phyloP scores from a whole-genome alignment of 2,329 filamentous ascomycete species.

The Neofusicoccum parvum region DNA sequence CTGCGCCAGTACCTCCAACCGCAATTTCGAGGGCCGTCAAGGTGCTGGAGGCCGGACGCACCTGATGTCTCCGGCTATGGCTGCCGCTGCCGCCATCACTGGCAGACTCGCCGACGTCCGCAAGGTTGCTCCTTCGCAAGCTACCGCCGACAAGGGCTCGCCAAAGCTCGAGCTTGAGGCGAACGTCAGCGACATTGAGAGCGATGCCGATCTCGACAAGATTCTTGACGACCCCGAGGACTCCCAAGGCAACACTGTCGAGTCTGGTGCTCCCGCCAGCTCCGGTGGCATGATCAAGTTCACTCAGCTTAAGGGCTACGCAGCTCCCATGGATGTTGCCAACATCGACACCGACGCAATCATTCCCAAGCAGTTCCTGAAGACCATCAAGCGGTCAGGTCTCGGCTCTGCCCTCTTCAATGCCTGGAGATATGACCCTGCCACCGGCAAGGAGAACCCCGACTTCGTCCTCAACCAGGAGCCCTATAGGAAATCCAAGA shows the following conservation, averaged over 20 bases:
- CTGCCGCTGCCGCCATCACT: conserved; percentile 83
- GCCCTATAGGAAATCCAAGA: conserved; percentile 81
- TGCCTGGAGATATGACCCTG: conserved; percentile 74
- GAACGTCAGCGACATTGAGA: conserved; percentile 59
- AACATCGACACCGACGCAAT: conserved; percentile 99
- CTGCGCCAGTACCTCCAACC: conserved; percentile 93
- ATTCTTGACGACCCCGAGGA: conserved; percentile 65
- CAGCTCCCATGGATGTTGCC: conserved; percentile 80
- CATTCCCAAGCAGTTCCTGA: conserved; percentile 98
- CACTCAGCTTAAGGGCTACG: conserved; percentile 78
- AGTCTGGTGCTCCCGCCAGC: conserved; percentile 49
- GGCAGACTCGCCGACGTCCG: conserved; percentile 93
- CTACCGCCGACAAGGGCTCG: conserved; percentile 49
- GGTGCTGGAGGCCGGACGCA: conserved; percentile 90
- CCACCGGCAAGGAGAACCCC: conserved; percentile 70
- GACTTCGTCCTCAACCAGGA: conserved; percentile 89
- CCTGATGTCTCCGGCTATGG: conserved; percentile 96
- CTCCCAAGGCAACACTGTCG: conserved; percentile 67
- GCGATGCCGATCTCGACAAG: conserved; percentile 65
- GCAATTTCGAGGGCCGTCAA: conserved; percentile 96
- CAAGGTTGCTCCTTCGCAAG: conserved; percentile 63
- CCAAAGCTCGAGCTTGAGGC: conserved; percentile 62
- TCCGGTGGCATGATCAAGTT: conserved; percentile 78
- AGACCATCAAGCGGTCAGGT: conserved; percentile 97
- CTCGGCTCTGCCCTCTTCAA: conserved; percentile 88